Evolutionary conservation across 306 rosid genomes (phyloP).

Genomic region (Casuarina glauca): DNA sequence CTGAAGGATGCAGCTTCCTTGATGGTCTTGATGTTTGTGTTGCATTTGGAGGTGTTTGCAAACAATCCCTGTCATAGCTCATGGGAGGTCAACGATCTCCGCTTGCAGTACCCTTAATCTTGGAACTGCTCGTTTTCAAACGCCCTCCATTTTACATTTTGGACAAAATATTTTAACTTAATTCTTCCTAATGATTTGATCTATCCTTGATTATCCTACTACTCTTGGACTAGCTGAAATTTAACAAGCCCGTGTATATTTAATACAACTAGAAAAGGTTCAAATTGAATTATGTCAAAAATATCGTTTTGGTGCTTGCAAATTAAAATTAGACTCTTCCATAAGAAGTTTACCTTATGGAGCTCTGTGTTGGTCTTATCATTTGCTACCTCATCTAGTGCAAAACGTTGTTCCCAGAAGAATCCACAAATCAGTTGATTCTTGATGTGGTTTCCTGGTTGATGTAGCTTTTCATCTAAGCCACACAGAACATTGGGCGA

Average conservation of each 20-base stretch:
- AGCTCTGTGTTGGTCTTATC: not conserved
- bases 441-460: slow-evolving; percentile 52
- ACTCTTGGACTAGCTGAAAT: no score
- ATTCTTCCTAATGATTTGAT: slow-evolving; percentile 9
- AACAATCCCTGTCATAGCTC: slow-evolving; percentile 91
- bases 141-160: slow-evolving; percentile 96
- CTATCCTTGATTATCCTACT: slow-evolving; percentile 1
- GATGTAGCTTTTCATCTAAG: slow-evolving; percentile 99
- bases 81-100: slow-evolving; percentile 99
- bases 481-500: slow-evolving; percentile 95
- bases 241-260: no score
- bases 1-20: slow-evolving; percentile 88
- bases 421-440: not conserved
- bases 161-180: slow-evolving; percentile 68
- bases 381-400: not conserved
- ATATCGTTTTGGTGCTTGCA: not conserved
- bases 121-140: slow-evolving; percentile 93
- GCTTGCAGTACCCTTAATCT: slow-evolving; percentile 88
- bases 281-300: not conserved
- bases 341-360: not conserved
- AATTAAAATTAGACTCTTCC: not conserved
- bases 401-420: not conserved
- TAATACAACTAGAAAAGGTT: not conserved
- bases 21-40: slow-evolving; percentile 98
- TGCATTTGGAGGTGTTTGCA: slow-evolving; percentile 97